These are phyloP conservation scores for Helianthus annuus DNA, from an alignment of 129 eudicot species.

Conservation along the genomic window HanXRQr2.0-SUNRISE NC_035441.2:108170255-108170754, in stretches of 20 bases:
- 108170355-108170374: constrained; percentile 45
- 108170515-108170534: constrained; percentile 5
- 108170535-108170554: not conserved
- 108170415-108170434: not conserved
- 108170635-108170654: too few relatives aligned
- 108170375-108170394: not conserved
- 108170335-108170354: constrained; percentile 77
- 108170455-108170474: not conserved
- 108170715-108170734: too few relatives aligned
- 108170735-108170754: not conserved
- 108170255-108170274: constrained; percentile 77
- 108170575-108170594: too few relatives aligned
- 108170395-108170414: not conserved
- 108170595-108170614: too few relatives aligned
- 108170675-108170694: too few relatives aligned
- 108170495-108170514: constrained; percentile 1
- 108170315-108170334: constrained; percentile 71
- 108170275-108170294: constrained; percentile 72
- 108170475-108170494: not conserved
- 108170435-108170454: not conserved
- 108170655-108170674: too few relatives aligned
- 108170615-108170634: too few relatives aligned
- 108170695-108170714: too few relatives aligned
- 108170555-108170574: too few relatives aligned
- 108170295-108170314: constrained; percentile 81